Conservation (phyloP, 176 grass and related monocot genomes). For the Urochloa ruziziensis region DNA sequence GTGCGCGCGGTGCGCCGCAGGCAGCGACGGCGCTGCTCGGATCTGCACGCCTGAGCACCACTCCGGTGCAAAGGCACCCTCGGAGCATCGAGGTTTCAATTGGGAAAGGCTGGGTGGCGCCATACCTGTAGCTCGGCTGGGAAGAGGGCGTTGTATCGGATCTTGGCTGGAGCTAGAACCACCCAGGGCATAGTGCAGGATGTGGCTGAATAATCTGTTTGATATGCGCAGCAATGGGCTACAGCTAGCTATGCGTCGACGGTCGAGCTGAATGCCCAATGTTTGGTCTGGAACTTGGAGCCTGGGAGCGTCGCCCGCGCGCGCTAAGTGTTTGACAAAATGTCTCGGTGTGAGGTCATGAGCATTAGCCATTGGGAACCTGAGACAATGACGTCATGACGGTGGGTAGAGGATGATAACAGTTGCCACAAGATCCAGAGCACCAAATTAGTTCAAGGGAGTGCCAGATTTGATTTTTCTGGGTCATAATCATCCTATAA, state of each 20-base stretch:
- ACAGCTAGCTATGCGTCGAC: not conserved
- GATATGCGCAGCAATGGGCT: not conserved
- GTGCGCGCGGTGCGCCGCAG: too few species aligned
- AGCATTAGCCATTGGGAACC: not conserved
- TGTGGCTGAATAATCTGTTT: not conserved
- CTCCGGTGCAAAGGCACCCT: not conserved
- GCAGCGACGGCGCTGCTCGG: not conserved
- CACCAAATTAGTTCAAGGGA: slow-evolving; percentile 46
- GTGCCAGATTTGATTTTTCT: not conserved
- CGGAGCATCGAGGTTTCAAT: not conserved
- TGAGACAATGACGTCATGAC: slow-evolving; percentile 26
- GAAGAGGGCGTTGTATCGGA: not conserved
- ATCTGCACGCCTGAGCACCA: not conserved
- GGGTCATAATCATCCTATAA: slow-evolving; percentile 27
- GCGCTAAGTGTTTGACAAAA: not conserved
- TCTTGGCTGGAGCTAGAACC: not conserved
- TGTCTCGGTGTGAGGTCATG: not conserved
- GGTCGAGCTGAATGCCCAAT: not conserved
- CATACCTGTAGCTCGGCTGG: not conserved
- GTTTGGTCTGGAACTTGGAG: not conserved
- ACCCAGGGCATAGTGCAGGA: not conserved
- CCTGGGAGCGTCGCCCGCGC: not conserved
- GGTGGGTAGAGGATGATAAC: slow-evolving; percentile 23
- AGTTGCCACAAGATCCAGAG: slow-evolving; percentile 30
- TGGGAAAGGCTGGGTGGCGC: not conserved